Conservation (phyloP, 805 yeast genomes). For the Teunomyces kruisii region DNA sequence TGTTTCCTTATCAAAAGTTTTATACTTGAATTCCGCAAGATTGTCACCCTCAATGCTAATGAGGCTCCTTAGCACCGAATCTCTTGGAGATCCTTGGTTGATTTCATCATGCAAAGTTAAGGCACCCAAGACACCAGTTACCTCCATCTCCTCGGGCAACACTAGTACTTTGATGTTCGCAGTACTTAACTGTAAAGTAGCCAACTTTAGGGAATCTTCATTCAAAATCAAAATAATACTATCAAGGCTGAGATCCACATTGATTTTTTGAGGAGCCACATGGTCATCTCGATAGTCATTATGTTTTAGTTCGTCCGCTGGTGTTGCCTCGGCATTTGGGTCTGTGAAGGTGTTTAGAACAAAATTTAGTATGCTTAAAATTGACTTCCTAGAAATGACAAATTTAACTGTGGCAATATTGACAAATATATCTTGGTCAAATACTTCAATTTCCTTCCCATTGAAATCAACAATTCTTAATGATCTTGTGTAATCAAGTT, state of each 20-base stretch:
- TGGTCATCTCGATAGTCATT: constrained; percentile 57
- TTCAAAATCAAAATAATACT: constrained; percentile 74
- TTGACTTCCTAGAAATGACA: constrained; percentile 73
- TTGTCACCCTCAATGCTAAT: constrained; percentile 79
- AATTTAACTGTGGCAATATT: constrained; percentile 76
- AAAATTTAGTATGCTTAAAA: constrained; percentile 77
- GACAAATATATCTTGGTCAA: constrained; percentile 73
- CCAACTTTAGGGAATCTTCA: constrained; percentile 80
- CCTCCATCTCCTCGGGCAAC: constrained; percentile 75
- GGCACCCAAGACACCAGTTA: constrained; percentile 73
- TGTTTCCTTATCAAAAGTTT: constrained; percentile 64
- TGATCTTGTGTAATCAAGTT: constrained; percentile 54
- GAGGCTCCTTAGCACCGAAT: constrained; percentile 60
- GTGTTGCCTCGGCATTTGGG: constrained; percentile 65
- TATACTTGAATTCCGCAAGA: constrained; percentile 79
- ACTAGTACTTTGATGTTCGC: constrained; percentile 68
- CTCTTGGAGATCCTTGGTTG: constrained; percentile 58
- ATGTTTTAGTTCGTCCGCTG: constrained; percentile 70
- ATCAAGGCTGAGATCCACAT: constrained; percentile 64
- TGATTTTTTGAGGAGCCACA: constrained; percentile 71
- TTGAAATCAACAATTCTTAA: constrained; percentile 60
- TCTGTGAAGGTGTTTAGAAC: constrained; percentile 84
- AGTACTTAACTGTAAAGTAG: constrained; percentile 71
- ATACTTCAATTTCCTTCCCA: constrained; percentile 58
- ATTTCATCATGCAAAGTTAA: constrained; percentile 75